Evolutionary conservation across 345 rosid genomes (phyloP), one percentile per base, ranked within the genome.

Genomic region (Euphorbia peplus): DNA sequence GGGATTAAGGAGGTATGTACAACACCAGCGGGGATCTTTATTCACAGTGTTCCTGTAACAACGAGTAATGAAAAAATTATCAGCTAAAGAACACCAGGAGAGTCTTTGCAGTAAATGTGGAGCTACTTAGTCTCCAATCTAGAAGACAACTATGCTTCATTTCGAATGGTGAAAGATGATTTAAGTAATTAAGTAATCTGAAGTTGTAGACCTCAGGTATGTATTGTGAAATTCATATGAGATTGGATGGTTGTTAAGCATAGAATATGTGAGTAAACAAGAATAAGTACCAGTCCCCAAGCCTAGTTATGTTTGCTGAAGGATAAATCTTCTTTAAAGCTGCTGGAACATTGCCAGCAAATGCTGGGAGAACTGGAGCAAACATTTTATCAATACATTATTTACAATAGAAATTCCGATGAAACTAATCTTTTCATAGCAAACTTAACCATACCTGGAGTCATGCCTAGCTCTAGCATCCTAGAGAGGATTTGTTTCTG

Each of bases 291-390:
- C 98, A 93, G 70, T 90, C 85, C 60, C 91, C 97, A 72, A 93
- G 92, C 75, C 90, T 86, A 32, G 87, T 89, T 73, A 93, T 90
- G 71, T 86, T 89, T 73, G 97, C 98, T 51, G 73, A 78, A 56
- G 96, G 98, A 76, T 86, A 85, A 46, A 82, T 83, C 71, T 76
- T 85, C 79, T 70, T 83, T 72, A 93, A 79, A 76, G 97, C 92
- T 60, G 87, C 91, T 70, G 98, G 98, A 79, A 93, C 98, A 74
- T 87, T 90, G 60, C 98, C 98, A 48, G 98, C 86, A 87, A 93
- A 93, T 55, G 98, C 91, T 11, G 98, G 98, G 54, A 93, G 90
- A 78, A 93, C 98, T 93, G 79, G 53, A 73, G 72, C 44, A 80
- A 53, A 54, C 58, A 68, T 68, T 39, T 57, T 7, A 60, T 63